Evolutionary conservation across 2,329 filamentous ascomycete genomes (phyloP).

Genomic region (Albifimbria verrucaria): DNA sequence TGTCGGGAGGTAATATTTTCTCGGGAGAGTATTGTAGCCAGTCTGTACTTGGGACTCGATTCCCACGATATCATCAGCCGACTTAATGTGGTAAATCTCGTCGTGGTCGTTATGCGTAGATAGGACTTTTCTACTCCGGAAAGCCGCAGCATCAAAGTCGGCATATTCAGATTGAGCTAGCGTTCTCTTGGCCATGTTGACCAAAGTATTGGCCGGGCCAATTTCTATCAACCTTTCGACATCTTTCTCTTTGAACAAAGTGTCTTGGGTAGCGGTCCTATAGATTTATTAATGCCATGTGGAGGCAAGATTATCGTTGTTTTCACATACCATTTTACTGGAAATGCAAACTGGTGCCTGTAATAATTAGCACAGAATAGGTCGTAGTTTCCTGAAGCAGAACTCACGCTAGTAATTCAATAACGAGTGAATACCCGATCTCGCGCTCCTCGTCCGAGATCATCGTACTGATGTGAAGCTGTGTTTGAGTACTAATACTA

Average conservation of each 20-base stretch:
- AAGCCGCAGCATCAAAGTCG: constrained; percentile 95
- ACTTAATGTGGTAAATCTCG: constrained; percentile 99
- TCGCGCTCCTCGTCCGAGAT: too few species aligned
- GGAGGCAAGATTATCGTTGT: neutral
- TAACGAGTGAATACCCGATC: too few species aligned
- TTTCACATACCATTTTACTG: neutral
- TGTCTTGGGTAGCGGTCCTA: constrained; percentile 99
- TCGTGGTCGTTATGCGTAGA: constrained; percentile 99
- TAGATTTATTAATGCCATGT: neutral
- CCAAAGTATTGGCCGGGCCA: constrained; percentile 92
- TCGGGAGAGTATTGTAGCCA: too few species aligned
- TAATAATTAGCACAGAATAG: too few species aligned
- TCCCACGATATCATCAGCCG: too few species aligned
- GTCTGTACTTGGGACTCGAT: too few species aligned
- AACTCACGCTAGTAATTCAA: too few species aligned
- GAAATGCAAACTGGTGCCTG: neutral
- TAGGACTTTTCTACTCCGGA: constrained; percentile 92
- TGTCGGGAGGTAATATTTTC: too few species aligned
- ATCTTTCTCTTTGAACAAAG: constrained; percentile 91
- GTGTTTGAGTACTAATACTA: too few species aligned
- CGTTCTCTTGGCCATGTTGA: constrained; percentile 95
- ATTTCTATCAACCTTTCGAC: constrained; percentile 98
- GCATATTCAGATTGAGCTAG: constrained; percentile 89
- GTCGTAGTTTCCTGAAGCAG: too few species aligned
- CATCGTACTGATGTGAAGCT: too few species aligned